Evolutionary conservation across 345 rosid genomes (phyloP), one percentile per base, ranked within the genome.

Genomic region (Eucalyptus viminalis): DNA sequence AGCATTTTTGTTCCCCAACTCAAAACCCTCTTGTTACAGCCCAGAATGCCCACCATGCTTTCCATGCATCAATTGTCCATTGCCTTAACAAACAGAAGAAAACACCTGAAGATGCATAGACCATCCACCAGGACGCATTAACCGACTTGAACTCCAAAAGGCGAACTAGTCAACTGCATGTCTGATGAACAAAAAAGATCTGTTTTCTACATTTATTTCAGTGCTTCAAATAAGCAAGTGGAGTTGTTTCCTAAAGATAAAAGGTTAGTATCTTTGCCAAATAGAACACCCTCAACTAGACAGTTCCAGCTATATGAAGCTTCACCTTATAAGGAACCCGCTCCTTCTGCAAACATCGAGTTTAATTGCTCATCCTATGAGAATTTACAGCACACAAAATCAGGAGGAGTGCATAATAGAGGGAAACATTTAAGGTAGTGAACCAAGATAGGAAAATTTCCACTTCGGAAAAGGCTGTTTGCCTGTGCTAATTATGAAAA

Each of bases 321-420:
- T 0, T 5, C 83, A 76, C 83, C 9, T 0, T 37, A 37, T 37
- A 76, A 76, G 3, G 5, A 65, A 65, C 17, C 67, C 11, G 9
- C 72, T 65, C 72, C 72, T 65, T 65, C 8, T 65, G 72, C 11
- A 65, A 65, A 0, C 37, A 29, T 65, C 37, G 0, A 65, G 37
- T 29, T 65, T 65, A 65, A 65, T 15, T 65, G 72, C 72, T 65
- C 72, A 65, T 65, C 72, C 72, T 65, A 31, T 65, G 15, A 29
- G 17, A 65, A 65, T 29, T 65, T 65, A 53, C 31, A 29, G 72
- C 72, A 65, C 31, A 29, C 37, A 65, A 65, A 65, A 65, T 7
- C 72, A 4, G 17, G 17, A 62, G 72, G 72, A 65, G 37, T 65
- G 3, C 34, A 65, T 65, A 65, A 65, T 14, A 65, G 72, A 65